These are phyloP conservation scores for Xylaria sp. DNA, from an alignment of 2,329 filamentous ascomycete species.

Conservation along the genomic window DNA sequence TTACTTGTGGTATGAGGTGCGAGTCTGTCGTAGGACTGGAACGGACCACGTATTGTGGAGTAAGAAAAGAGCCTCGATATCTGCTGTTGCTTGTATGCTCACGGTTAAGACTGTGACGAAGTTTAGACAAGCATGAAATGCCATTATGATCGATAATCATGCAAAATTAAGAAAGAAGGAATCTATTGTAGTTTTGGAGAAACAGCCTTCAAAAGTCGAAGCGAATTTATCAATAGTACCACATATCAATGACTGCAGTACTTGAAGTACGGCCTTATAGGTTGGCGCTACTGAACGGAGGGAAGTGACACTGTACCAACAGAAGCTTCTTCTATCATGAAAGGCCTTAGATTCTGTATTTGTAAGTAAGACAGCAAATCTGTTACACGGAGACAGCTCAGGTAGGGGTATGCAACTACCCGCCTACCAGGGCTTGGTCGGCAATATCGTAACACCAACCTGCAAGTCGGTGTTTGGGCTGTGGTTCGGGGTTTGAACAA, in stretches of 20 bases:
- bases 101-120: too few species aligned
- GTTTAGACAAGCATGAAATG: not conserved
- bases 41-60: too few species aligned
- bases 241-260: not conserved
- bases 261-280: not conserved
- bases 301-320: not conserved
- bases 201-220: not conserved
- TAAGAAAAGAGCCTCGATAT: too few species aligned
- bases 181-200: not conserved
- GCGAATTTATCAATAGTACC: not conserved
- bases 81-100: too few species aligned
- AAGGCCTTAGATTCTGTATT: not conserved
- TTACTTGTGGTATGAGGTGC: not conserved
- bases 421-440: too few species aligned
- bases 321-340: not conserved
- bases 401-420: too few species aligned
- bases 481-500: too few species aligned
- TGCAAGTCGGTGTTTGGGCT: too few species aligned
- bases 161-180: not conserved
- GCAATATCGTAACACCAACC: too few species aligned
- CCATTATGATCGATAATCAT: not conserved
- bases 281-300: not conserved
- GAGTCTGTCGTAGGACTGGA: too few species aligned
- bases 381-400: too few species aligned
- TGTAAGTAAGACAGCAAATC: not conserved